These are phyloP conservation scores for Colletotrichum caudatum DNA, from an alignment of 2,329 filamentous ascomycete genomes.

Conservation along the genomic window DNA sequence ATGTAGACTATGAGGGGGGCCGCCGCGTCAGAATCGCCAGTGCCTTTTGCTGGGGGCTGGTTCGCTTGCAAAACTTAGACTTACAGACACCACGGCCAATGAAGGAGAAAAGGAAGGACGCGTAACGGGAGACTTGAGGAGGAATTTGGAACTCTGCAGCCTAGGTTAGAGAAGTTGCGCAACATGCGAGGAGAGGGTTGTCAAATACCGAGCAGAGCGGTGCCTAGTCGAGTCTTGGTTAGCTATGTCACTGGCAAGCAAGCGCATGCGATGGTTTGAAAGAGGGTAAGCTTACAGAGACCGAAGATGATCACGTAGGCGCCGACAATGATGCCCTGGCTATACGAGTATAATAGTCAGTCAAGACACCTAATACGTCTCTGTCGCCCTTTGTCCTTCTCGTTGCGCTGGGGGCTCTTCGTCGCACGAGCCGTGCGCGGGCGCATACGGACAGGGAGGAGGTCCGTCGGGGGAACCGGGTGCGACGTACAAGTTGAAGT, in stretches of 20 bases:
- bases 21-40: constrained; percentile 24
- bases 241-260: constrained; percentile 36
- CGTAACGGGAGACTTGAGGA: constrained; percentile 91
- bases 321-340: constrained; percentile 81
- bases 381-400: background rate
- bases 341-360: constrained; percentile 50
- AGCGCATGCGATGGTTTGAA: background rate
- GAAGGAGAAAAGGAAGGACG: constrained; percentile 98
- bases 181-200: background rate
- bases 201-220: constrained; percentile 71
- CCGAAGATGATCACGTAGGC: constrained; percentile 93
- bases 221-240: constrained; percentile 60
- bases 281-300: constrained; percentile 68
- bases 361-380: background rate
- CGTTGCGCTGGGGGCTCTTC: constrained; percentile 9
- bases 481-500: constrained; percentile 66
- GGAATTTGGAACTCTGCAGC: constrained; percentile 89
- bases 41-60: constrained; percentile 3
- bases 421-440: constrained; percentile 33
- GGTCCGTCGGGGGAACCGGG: constrained; percentile 25
- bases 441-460: constrained; percentile 17
- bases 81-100: constrained; percentile 93
- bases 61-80: constrained; percentile 52
- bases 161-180: constrained; percentile 12
- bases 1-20: constrained; percentile 79